phyloP scores from a whole-genome alignment of 371 early-diverging fungal species.

The Amoeboradix gromovi region DNA sequence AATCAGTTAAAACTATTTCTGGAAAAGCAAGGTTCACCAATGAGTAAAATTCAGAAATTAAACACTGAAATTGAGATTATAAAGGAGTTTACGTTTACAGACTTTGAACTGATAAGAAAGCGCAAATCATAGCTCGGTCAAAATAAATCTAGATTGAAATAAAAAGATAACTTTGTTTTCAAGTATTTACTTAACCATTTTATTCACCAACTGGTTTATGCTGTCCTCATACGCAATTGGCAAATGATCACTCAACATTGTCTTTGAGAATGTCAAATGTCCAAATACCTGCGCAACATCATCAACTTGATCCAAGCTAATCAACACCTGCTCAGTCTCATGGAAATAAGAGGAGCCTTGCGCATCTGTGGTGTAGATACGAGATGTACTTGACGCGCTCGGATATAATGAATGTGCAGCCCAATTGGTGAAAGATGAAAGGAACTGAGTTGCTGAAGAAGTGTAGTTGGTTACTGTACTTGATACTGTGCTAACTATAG shows the following conservation, averaged over 20 bases:
- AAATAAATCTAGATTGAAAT: too few relatives aligned
- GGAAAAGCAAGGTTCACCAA: neutral
- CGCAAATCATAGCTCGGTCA: too few relatives aligned
- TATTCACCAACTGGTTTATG: slow-evolving; percentile 12
- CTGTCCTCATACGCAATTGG: slow-evolving; percentile 31
- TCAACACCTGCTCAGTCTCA: neutral
- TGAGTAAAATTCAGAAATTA: neutral
- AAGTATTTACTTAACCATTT: neutral
- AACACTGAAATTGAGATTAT: neutral
- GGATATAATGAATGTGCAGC: neutral
- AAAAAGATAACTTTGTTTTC: too few relatives aligned
- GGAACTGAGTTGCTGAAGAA: neutral
- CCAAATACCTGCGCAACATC: slow-evolving; percentile 32
- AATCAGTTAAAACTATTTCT: neutral
- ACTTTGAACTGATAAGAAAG: neutral
- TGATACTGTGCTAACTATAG: neutral
- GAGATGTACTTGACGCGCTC: neutral
- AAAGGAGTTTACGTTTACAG: neutral
- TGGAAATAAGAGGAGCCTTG: neutral
- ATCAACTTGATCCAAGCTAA: slow-evolving; percentile 6
- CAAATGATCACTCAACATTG: slow-evolving; percentile 40
- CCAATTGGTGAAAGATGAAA: neutral
- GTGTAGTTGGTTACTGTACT: neutral
- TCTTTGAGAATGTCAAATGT: slow-evolving; percentile 30
- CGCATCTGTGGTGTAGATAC: neutral